Base-by-base conservation (phyloP, 345 rosid species). In the Citrus unshiu region DNA sequence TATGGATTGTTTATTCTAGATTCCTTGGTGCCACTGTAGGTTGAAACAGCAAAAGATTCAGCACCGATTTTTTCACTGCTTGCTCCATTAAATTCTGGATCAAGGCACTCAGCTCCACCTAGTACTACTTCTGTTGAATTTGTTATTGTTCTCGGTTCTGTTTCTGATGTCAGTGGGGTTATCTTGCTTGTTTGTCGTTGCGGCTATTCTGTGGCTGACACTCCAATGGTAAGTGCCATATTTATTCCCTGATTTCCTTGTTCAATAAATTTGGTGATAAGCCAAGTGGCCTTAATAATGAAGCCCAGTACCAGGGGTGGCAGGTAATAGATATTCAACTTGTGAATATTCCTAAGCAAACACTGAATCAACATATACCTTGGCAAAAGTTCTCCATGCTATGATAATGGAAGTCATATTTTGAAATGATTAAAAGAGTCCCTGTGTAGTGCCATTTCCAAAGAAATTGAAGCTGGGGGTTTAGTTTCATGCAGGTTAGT, bases 121-220 rank as follows among this genome's bases (percentile, higher is more conserved):
- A 1, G 29, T 29, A 29, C 29, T 29, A 29, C 29, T 29, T 29
- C 29, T 29, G 29, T 29, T 29, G 29, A 29, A 29, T 29, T 29
- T 29, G 29, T 59, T 35, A 18, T 29, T 22, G 91, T 85, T 78
- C 97, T 96, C 58, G 83, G 91, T 77, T 83, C 79, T 79, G 88
- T 90, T 68, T 91, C 98, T 35, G 97, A 96, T 84, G 99, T 94
- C 80, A 89, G 76, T 84, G 92, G 93, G 77, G 93, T 94, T 63
- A 75, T 93, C 77, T 82, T 96, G 84, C 92, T 96, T 32, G 90
- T 93, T 80, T 92, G 98, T 90, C 92, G 97, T 30, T 94, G 97
- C 81, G 99, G 98, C 85, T 94, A 96, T 88, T 92, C 98, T 77
- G 91, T 76, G 22, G 87, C 90, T 24, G 97, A 94, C 88, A 81